These are phyloP conservation scores for Schwanniomyces etchellsii DNA, from an alignment of 1,139 yeast species.

Conservation along the genomic window DNA sequence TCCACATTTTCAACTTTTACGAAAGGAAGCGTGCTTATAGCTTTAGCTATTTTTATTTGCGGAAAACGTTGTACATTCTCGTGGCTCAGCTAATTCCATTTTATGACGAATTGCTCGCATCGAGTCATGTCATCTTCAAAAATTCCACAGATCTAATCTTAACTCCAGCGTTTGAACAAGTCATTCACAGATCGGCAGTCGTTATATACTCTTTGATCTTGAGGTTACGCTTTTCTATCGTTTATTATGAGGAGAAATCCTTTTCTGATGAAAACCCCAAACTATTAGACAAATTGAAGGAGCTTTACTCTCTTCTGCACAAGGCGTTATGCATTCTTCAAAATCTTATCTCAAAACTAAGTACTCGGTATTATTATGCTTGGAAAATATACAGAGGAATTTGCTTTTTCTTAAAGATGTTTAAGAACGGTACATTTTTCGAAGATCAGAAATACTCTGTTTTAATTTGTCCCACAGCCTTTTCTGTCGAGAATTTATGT, in stretches of 20 bases:
- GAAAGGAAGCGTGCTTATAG: constrained; percentile 21
- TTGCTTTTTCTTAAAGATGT: constrained; percentile 17
- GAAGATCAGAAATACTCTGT: constrained; percentile 4
- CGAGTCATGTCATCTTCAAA: constrained; percentile 12
- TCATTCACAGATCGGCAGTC: constrained; percentile 26
- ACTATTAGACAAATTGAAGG: constrained; percentile 3
- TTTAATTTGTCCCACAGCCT: constrained; percentile 7
- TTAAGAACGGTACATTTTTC: constrained; percentile 19
- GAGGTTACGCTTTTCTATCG: constrained; percentile 12
- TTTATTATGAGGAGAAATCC: constrained; percentile 8
- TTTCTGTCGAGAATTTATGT: constrained; percentile 13
- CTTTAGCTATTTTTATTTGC: constrained; percentile 24
- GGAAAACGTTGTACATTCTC: constrained; percentile 20
- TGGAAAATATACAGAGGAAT: constrained; percentile 32
- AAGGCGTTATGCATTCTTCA: constrained; percentile 13
- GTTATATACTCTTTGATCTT: constrained; percentile 18
- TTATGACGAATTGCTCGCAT: constrained; percentile 19
- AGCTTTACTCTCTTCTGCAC: constrained; percentile 10
- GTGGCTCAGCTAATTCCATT: constrained; percentile 29
- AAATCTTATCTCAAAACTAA: constrained; percentile 15
- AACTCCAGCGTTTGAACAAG: constrained; percentile 30
- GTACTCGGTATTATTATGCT: constrained; percentile 32
- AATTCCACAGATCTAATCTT: constrained; percentile 28
- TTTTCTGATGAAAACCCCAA: constrained; percentile 4
- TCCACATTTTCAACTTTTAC: constrained; percentile 32